phyloP scores from a whole-genome alignment of 345 rosid species.

The Eucalyptus curtisii region DNA sequence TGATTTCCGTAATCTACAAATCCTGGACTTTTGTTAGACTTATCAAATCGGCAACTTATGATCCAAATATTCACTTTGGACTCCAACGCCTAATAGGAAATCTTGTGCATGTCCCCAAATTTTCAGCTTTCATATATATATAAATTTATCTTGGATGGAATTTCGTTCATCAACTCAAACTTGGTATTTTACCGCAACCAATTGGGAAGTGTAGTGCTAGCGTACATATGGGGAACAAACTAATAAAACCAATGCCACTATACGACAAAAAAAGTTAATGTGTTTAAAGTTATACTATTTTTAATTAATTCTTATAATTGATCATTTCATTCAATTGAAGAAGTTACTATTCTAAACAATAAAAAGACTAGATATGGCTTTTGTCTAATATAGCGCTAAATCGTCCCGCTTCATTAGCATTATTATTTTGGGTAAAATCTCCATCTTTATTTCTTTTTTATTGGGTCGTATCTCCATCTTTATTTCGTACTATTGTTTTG shows the following conservation, averaged over 20 bases:
- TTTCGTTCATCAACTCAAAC: too few species aligned
- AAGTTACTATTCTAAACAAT: not conserved
- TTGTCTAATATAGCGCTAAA: not conserved
- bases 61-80: too few species aligned
- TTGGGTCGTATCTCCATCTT: not conserved
- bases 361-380: not conserved
- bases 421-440: not conserved
- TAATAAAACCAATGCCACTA: not conserved
- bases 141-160: too few species aligned
- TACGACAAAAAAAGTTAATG: not conserved
- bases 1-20: too few species aligned
- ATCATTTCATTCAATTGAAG: not conserved
- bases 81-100: too few species aligned
- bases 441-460: not conserved
- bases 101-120: too few species aligned
- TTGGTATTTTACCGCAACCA: too few species aligned
- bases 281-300: not conserved
- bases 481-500: not conserved
- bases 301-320: too few species aligned
- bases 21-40: too few species aligned
- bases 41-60: too few species aligned
- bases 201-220: not conserved
- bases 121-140: too few species aligned
- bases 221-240: not conserved
- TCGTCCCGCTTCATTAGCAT: too few species aligned